Evolutionary conservation across 2,329 filamentous ascomycete genomes (phyloP).

Genomic region (Pseudogymnoascus sp.): DNA sequence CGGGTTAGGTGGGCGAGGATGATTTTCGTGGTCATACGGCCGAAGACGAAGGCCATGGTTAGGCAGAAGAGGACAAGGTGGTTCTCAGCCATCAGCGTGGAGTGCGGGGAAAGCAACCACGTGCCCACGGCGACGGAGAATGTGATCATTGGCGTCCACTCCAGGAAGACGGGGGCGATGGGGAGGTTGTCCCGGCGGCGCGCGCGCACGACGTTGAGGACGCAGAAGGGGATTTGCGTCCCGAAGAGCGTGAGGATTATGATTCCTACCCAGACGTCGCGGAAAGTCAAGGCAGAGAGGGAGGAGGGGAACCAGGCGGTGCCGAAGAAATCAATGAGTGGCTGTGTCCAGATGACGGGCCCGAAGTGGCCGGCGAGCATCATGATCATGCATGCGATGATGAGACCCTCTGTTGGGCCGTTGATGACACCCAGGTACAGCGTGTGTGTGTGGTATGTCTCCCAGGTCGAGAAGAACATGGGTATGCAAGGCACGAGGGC

Average conservation of each 20-base stretch:
- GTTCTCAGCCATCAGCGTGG: slow-evolving; percentile 71
- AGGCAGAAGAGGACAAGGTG: slow-evolving; percentile 86
- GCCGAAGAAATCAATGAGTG: slow-evolving; percentile 60
- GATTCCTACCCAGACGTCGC: slow-evolving; percentile 78
- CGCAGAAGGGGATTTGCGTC: slow-evolving; percentile 79
- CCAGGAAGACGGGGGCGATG: slow-evolving; percentile 73
- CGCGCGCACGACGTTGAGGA: slow-evolving; percentile 74
- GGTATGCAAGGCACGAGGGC: slow-evolving; percentile 83
- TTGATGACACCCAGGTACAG: slow-evolving; percentile 95
- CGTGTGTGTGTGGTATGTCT: slow-evolving; percentile 97
- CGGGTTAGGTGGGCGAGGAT: slow-evolving; percentile 90
- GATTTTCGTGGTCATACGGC: slow-evolving; percentile 97
- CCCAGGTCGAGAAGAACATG: slow-evolving; percentile 99
- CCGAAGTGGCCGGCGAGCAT: slow-evolving; percentile 79
- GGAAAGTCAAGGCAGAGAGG: slow-evolving; percentile 65
- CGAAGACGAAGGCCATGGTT: slow-evolving; percentile 94
- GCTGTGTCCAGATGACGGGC: slow-evolving; percentile 75
- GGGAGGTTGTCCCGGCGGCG: slow-evolving; percentile 64
- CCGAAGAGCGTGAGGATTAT: slow-evolving; percentile 57
- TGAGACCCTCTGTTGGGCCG: slow-evolving; percentile 88
- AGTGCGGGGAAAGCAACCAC: slow-evolving; percentile 88
- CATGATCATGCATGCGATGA: slow-evolving; percentile 84
- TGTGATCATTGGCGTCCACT: slow-evolving; percentile 86
- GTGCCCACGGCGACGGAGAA: slow-evolving; percentile 66
- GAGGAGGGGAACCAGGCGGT: slow-evolving; percentile 56